Base-by-base conservation (phyloP, 129 eudicot genomes). In the Chrysanthemum seticuspe region DNA sequence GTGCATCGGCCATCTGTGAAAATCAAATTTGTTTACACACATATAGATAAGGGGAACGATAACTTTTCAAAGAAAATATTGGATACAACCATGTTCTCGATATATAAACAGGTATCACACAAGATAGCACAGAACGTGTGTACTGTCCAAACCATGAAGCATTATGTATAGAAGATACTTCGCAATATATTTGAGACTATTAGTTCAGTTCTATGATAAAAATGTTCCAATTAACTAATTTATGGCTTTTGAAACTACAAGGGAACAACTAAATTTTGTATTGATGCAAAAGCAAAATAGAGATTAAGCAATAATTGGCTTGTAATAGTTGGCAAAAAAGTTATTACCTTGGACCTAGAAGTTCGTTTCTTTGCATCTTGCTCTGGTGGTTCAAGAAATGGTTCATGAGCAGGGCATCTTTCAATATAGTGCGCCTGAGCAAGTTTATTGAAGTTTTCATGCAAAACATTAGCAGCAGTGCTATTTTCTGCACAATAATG, bases 331-430 rank as follows among this genome's bases (percentile, higher is more conserved):
- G 50, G 18, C 65, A 29, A 55, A 45, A 68, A 10, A 51, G 18
- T 31, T 64, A 67, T 27, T 70, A 92, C 98, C 98, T 89, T 89
- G 56, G 85, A 79, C 70, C 82, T 89, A 15, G 85, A 81, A 58
- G 83, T 77, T 60, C 85, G 76, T 75, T 84, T 87, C 79, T 82
- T 81, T 62, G 91, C 97, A 15, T 76, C 95, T 63, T 83, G 89
- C 70, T 86, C 62, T 80, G 81, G 74, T 72, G 89, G 88, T 74
- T 85, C 78, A 71, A 90, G 83, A 74, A 84, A 82, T 14, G 98
- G 98, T 63, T 87, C 97, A 82, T 84, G 90, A 73, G 90, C 92
- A 51, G 97, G 98, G 67, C 97, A 89, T 13, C 98, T 88, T 83
- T 93, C 98, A 65, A 93, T 83, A 79, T 77, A 93, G 21, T 86